Evolutionary conservation across 257 asterid genomes (phyloP).

Genomic region (Lycium ferocissimum): DNA sequence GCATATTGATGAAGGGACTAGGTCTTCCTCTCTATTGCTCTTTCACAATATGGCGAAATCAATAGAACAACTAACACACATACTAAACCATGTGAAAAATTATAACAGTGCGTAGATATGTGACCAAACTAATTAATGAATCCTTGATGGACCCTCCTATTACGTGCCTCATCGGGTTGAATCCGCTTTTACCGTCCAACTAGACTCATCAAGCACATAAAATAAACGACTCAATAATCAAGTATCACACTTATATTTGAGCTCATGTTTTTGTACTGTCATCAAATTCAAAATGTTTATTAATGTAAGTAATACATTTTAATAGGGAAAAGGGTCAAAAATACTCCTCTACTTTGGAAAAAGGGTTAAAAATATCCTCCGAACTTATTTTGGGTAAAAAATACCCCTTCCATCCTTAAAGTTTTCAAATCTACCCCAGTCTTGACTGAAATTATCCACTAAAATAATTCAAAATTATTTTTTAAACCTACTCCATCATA

Average conservation of each 20-base stretch:
- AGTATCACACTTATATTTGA: not conserved
- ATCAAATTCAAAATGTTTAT: not conserved
- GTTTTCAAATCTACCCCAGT: too few relatives aligned
- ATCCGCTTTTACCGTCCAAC: not conserved
- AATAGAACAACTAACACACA: not conserved
- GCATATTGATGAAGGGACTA: not conserved
- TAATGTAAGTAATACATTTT: too few relatives aligned
- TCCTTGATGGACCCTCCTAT: not conserved
- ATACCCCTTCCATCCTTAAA: too few relatives aligned
- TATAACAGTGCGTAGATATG: not conserved
- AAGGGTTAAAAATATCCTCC: too few relatives aligned
- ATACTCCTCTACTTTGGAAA: too few relatives aligned
- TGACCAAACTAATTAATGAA: not conserved
- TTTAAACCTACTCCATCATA: too few relatives aligned
- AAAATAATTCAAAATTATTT: too few relatives aligned
- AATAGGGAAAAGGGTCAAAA: too few relatives aligned
- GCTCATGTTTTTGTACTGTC: not conserved
- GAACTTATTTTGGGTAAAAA: too few relatives aligned
- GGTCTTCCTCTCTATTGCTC: too few relatives aligned
- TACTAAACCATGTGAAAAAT: not conserved
- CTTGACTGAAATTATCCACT: too few relatives aligned
- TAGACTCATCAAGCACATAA: not conserved
- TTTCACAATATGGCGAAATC: not conserved
- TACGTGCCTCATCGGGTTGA: not conserved
- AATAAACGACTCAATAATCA: not conserved